A percentile compares a stretch with the other conserved stretches of the same genome.
phyloP scores from a whole-genome alignment of 139 green algal genomes.

The Chlorella vulgaris region DNA sequence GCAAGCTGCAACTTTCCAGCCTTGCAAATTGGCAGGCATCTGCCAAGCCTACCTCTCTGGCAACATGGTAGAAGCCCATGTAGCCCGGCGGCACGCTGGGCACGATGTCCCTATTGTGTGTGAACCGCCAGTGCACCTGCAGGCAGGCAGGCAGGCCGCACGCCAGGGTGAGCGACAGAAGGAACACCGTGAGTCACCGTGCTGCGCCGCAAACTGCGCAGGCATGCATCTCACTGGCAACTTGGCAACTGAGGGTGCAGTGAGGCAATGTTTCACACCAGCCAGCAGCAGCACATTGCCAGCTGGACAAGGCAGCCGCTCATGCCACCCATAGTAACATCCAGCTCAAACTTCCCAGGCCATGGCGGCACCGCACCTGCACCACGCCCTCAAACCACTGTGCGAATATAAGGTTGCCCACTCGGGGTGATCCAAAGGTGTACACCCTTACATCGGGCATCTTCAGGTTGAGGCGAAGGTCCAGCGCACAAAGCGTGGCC shows the following conservation, averaged over 20 bases:
- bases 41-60: constrained; percentile 52
- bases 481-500: constrained; percentile 63
- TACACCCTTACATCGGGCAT: constrained; percentile 56
- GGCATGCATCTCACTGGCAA: too few species aligned
- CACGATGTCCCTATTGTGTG: constrained; percentile 92
- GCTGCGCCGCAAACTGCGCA: too few species aligned
- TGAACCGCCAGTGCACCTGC: constrained; percentile 77
- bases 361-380: too few species aligned
- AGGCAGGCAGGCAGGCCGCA: not conserved
- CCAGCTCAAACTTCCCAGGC: too few species aligned
- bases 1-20: too few species aligned
- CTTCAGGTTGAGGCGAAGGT: constrained; percentile 44
- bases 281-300: too few species aligned
- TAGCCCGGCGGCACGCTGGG: constrained; percentile 71
- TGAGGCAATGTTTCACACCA: too few species aligned
- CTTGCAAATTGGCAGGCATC: too few species aligned
- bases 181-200: not conserved
- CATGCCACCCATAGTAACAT: too few species aligned
- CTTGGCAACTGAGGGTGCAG: too few species aligned
- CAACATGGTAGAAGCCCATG: constrained; percentile 78
- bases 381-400: constrained; percentile 56
- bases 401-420: constrained; percentile 82
- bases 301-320: too few species aligned
- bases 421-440: constrained; percentile 85
- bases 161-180: not conserved